phyloP scores from a whole-genome alignment of 2,329 filamentous ascomycete species.

The Colletotrichum phormii region DNA sequence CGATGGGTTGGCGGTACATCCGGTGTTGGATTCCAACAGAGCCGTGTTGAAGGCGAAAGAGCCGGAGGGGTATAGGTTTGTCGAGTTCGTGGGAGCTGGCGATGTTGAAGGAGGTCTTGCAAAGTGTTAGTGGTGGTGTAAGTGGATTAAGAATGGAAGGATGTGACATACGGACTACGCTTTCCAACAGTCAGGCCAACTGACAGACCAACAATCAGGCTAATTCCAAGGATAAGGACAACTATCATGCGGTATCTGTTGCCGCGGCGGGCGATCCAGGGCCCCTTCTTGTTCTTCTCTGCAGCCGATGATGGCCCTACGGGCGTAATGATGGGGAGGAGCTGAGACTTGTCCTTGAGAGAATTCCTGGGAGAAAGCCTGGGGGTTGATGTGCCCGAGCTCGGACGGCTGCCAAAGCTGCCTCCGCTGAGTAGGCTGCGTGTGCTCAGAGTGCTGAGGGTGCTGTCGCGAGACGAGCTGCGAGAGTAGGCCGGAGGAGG shows the following conservation, averaged over 20 bases:
- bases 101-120: constrained; percentile 7
- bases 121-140: constrained; percentile 8
- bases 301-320: background rate
- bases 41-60: constrained; percentile 71
- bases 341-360: constrained; percentile 13
- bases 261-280: constrained; percentile 41
- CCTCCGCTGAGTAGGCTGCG: constrained; percentile 8
- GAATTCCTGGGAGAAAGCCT: constrained; percentile 1
- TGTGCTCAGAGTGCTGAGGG: background rate
- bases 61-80: constrained; percentile 66
- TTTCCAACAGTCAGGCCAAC: constrained; percentile 55
- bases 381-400: constrained; percentile 15
- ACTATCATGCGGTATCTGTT: constrained; percentile 50
- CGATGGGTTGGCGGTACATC: constrained; percentile 67
- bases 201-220: constrained; percentile 50
- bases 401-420: constrained; percentile 6
- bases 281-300: constrained; percentile 26
- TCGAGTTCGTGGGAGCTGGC: constrained; percentile 3
- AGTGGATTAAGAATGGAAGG: constrained; percentile 11
- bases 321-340: constrained; percentile 15
- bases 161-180: constrained; percentile 47
- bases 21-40: constrained; percentile 62
- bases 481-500: constrained; percentile 35
- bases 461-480: constrained; percentile 31
- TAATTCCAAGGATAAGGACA: constrained; percentile 43